These are phyloP conservation scores for Cryptococcus hybrid DNA, from an alignment of 1,284 basidiomycete genomes.

Conservation along the genomic window DNA sequence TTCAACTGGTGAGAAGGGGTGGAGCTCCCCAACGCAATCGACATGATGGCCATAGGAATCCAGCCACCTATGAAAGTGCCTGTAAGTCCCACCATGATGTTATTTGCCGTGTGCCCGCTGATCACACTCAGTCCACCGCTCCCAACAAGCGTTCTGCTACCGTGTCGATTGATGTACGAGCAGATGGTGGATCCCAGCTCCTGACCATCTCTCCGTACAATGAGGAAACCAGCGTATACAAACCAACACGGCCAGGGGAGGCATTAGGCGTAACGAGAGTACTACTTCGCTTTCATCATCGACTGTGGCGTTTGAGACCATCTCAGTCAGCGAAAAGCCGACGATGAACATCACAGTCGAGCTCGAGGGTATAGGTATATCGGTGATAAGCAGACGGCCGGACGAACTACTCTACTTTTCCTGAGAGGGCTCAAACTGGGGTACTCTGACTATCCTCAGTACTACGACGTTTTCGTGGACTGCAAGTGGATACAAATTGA, in stretches of 20 bases:
- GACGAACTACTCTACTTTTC: slow-evolving; percentile 87
- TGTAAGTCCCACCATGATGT: slow-evolving; percentile 13
- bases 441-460: slow-evolving; percentile 77
- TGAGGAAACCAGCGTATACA: slow-evolving; percentile 84
- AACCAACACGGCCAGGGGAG: slow-evolving; percentile 62
- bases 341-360: slow-evolving; percentile 70
- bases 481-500: slow-evolving; percentile 92
- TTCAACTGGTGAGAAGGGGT: slow-evolving; percentile 20
- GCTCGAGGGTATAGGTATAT: slow-evolving; percentile 89
- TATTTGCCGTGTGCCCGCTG: not conserved
- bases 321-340: slow-evolving; percentile 68
- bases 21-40: slow-evolving; percentile 66
- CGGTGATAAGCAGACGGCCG: slow-evolving; percentile 83
- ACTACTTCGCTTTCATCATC: slow-evolving; percentile 40
- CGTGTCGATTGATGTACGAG: slow-evolving; percentile 89
- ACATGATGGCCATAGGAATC: slow-evolving; percentile 95
- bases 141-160: slow-evolving; percentile 55
- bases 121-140: slow-evolving; percentile 2
- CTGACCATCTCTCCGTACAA: slow-evolving; percentile 88
- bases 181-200: slow-evolving; percentile 82
- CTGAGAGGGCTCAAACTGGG: slow-evolving; percentile 78
- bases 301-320: slow-evolving; percentile 72
- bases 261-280: slow-evolving; percentile 28
- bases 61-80: slow-evolving; percentile 83
- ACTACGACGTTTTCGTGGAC: slow-evolving; percentile 82